Evolutionary conservation across 805 yeast genomes (phyloP).

Genomic region (Spathaspora passalidarum): DNA sequence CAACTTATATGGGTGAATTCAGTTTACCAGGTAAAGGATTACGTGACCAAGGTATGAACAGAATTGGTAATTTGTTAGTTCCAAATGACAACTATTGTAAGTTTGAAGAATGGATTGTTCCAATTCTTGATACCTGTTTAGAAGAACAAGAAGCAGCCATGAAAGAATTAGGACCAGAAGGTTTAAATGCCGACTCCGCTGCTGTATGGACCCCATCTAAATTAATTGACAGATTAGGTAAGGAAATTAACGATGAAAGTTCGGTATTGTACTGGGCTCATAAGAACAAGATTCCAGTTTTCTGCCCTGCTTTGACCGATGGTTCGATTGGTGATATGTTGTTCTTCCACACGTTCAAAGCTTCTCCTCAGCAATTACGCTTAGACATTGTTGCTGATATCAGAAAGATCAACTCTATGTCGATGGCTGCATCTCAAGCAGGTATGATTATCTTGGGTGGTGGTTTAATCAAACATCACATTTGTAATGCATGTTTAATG

Average conservation of each 20-base stretch:
- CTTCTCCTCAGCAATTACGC: conserved; percentile 85
- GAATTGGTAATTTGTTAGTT: conserved; percentile 94
- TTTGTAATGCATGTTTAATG: conserved; percentile 97
- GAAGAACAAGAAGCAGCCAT: conserved; percentile 82
- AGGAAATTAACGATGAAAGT: conserved; percentile 90
- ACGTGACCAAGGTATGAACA: conserved; percentile 94
- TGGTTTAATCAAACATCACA: conserved; percentile 94
- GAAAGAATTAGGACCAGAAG: conserved; percentile 44
- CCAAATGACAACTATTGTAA: conserved; percentile 98
- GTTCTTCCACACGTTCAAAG: conserved; percentile 95
- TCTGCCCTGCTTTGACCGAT: conserved; percentile 97
- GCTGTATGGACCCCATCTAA: conserved; percentile 94
- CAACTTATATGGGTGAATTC: conserved; percentile 93
- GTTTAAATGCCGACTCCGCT: conserved; percentile 59
- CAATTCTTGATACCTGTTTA: conserved; percentile 80
- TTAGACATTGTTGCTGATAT: conserved; percentile 94
- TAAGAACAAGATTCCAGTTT: conserved; percentile 91
- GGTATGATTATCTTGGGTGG: conserved; percentile 98
- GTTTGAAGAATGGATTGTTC: conserved; percentile 98
- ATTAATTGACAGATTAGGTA: conserved; percentile 88
- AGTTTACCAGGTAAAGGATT: conserved; percentile 73
- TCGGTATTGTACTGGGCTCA: conserved; percentile 98
- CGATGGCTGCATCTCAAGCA: conserved; percentile 91
- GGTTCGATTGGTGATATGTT: conserved; percentile 99
- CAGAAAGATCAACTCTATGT: conserved; percentile 83